Conservation (phyloP, 2,329 filamentous ascomycete genomes). For the Sporothrix globosa region DNA sequence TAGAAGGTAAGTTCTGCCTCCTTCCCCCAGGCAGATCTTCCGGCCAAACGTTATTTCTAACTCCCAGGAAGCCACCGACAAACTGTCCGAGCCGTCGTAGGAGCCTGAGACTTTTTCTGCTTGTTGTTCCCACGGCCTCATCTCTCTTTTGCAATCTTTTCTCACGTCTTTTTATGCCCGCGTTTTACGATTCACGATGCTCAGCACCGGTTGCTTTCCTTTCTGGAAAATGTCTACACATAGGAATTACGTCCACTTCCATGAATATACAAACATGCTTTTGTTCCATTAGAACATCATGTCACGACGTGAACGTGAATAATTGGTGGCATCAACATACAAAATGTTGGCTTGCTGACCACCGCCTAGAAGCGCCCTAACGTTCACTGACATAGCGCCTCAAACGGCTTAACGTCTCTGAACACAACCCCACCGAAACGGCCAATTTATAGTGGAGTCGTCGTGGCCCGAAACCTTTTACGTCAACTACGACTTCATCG, state of each 20-base stretch:
- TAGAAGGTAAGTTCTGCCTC: conserved; percentile 70
- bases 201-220: background rate
- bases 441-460: conserved; percentile 21
- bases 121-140: background rate
- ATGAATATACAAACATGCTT: background rate
- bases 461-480: background rate
- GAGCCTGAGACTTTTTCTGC: background rate
- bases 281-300: background rate
- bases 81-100: conserved; percentile 34
- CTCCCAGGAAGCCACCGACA: conserved; percentile 35
- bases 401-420: background rate
- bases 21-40: background rate
- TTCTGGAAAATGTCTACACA: background rate
- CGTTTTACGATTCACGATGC: conserved; percentile 11
- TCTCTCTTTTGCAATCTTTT: background rate
- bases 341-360: background rate
- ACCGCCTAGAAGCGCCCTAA: background rate
- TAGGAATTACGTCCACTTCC: background rate
- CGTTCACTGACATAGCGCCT: conserved; percentile 7
- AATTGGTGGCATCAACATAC: background rate
- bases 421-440: conserved; percentile 15
- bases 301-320: background rate
- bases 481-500: background rate
- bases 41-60: background rate
- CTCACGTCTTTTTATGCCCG: background rate